phyloP scores from a whole-genome alignment of 2,329 filamentous ascomycete genomes.

The Fusarium torreyae region DNA sequence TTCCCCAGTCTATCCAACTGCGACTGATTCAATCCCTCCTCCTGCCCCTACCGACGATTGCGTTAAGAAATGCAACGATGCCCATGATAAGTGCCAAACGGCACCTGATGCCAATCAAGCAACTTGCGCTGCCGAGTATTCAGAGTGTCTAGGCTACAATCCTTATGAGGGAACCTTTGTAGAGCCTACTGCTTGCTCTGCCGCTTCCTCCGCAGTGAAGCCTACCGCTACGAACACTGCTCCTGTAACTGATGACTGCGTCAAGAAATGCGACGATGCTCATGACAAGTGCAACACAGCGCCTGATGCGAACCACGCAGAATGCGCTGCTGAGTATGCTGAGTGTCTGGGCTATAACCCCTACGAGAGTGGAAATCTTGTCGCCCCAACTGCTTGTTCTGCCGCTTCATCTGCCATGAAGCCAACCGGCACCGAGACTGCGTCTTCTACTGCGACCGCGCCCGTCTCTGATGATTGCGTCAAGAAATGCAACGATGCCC shows the following conservation, averaged over 20 bases:
- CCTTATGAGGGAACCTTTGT: constrained; percentile 9
- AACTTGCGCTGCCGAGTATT: constrained; percentile 5
- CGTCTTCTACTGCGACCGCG: too few species aligned
- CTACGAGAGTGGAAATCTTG: background rate
- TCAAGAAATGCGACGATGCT: constrained; percentile 6
- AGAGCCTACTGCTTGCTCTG: constrained; percentile 14
- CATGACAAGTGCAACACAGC: background rate
- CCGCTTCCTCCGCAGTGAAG: constrained; percentile 4
- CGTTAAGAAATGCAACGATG: constrained; percentile 7
- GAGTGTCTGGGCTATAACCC: constrained; percentile 20
- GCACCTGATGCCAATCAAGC: constrained; percentile 21
- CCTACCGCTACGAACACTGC: background rate
- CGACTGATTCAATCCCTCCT: background rate
- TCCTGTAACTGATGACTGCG: background rate
- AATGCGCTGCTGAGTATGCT: constrained; percentile 9
- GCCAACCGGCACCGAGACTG: background rate
- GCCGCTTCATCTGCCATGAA: background rate
- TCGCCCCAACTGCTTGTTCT: constrained; percentile 11
- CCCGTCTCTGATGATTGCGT: background rate
- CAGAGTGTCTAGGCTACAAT: constrained; percentile 9
- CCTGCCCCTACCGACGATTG: constrained; percentile 13
- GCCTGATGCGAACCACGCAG: constrained; percentile 16
- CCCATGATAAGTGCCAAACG: background rate
- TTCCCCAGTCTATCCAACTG: constrained; percentile 16
- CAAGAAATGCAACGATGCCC: constrained; percentile 10